A percentile compares a stretch with the other conserved stretches of the same genome.
phyloP scores from a whole-genome alignment of 192 early-diverging fungal species.

The Ambispora gerdemannii region DNA sequence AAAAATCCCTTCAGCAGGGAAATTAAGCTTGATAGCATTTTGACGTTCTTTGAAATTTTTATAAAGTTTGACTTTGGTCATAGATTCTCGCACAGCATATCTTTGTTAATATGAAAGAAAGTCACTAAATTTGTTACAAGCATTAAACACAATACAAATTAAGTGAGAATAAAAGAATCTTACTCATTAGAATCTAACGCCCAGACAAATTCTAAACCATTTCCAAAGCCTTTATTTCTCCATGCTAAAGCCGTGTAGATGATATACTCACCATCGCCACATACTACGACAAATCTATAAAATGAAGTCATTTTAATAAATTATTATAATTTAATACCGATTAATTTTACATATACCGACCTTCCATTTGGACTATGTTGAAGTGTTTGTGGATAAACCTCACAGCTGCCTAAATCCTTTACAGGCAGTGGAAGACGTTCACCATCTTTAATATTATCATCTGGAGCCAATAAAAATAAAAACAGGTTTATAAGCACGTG shows the following conservation, averaged over 20 bases:
- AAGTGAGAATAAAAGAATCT: constrained; percentile 22
- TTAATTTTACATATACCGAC: too few species aligned
- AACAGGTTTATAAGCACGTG: background rate
- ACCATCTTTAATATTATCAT: constrained; percentile 88
- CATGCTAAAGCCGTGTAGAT: constrained; percentile 99
- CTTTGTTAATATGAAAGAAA: constrained; percentile 25
- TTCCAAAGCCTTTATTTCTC: constrained; percentile 99
- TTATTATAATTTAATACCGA: too few species aligned
- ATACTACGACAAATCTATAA: constrained; percentile 87
- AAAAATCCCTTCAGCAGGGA: constrained; percentile 90
- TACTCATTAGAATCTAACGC: constrained; percentile 91
- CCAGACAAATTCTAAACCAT: constrained; percentile 96
- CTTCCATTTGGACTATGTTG: constrained; percentile 94
- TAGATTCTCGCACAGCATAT: constrained; percentile 94
- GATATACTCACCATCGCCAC: constrained; percentile 99
- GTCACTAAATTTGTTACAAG: background rate
- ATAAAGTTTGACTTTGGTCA: constrained; percentile 83
- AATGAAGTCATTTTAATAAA: too few species aligned
- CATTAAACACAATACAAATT: background rate
- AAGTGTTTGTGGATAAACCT: constrained; percentile 93
- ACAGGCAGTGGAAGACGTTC: constrained; percentile 78
- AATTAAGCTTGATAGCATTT: constrained; percentile 68
- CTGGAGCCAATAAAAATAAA: constrained; percentile 33
- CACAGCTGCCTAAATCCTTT: constrained; percentile 97
- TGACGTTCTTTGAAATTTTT: constrained; percentile 94